Evolutionary conservation across 1,284 basidiomycete species (phyloP).

Genomic region (Clitocybe nebularis): DNA sequence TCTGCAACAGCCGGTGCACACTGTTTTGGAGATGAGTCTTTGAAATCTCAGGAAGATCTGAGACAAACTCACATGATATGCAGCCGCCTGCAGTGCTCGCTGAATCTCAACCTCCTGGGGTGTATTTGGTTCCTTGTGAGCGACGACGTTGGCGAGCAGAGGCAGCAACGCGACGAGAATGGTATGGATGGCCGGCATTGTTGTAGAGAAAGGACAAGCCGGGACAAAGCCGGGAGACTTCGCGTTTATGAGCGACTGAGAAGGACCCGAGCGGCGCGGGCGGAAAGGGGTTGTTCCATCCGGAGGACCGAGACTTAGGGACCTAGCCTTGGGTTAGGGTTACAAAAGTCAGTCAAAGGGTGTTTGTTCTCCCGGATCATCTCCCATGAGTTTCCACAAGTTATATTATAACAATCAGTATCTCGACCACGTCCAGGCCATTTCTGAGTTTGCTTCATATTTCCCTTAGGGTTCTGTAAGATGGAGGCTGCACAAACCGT

Average conservation of each 20-base stretch:
- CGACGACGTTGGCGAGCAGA: conserved; percentile 18
- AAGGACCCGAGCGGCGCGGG: conserved; percentile 14
- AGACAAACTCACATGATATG: conserved; percentile 39
- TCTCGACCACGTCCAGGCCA: conserved; percentile 10
- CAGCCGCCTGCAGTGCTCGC: conserved; percentile 42
- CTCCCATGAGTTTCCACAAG: too few species aligned
- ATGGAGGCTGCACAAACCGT: conserved; percentile 14
- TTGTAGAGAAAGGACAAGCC: conserved; percentile 3
- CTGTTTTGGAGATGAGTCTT: conserved; percentile 20
- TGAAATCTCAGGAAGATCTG: conserved; percentile 2
- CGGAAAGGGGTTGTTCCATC: conserved; percentile 6
- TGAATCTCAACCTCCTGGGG: conserved; percentile 41
- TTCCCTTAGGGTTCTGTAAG: not conserved
- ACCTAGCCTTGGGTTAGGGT: conserved; percentile 16
- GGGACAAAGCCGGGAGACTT: not conserved
- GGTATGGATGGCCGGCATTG: conserved; percentile 5
- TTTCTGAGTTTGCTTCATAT: not conserved
- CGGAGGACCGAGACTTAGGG: conserved; percentile 10
- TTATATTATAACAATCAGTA: too few species aligned
- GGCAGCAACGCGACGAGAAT: conserved; percentile 8
- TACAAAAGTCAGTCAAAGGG: too few species aligned
- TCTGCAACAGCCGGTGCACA: conserved; percentile 46
- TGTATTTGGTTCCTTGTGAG: conserved; percentile 39
- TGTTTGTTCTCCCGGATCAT: too few species aligned
- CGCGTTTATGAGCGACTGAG: conserved; percentile 3